These are phyloP conservation scores for Liriodendron chinense DNA, from an alignment of 164 flowering plant genomes.

Conservation along the genomic window DNA sequence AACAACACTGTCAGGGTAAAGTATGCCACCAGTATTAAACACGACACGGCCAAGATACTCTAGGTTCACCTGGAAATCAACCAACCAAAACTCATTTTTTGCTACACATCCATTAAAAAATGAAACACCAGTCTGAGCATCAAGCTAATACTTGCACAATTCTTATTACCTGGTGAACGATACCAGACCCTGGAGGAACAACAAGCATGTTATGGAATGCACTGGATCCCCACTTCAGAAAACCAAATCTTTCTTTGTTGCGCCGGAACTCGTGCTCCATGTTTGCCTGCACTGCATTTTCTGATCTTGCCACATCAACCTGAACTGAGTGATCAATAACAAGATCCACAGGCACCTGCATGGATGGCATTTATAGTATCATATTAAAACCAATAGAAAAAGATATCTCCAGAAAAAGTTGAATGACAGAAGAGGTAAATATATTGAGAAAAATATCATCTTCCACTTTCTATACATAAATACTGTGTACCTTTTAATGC, in stretches of 20 bases:
- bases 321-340: conserved; percentile 97
- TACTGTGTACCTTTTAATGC: not conserved
- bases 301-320: conserved; percentile 87
- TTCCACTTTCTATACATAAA: not conserved
- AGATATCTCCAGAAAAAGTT: not conserved
- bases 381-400: not conserved
- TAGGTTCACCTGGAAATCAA: conserved; percentile 64
- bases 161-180: conserved; percentile 75
- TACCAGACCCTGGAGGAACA: conserved; percentile 98
- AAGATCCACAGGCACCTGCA: conserved; percentile 96
- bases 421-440: too few relatives aligned
- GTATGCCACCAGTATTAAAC: conserved; percentile 69
- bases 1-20: conserved; percentile 95
- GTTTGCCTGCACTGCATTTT: conserved; percentile 86
- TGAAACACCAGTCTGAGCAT: not conserved
- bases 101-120: not conserved
- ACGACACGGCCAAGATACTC: conserved; percentile 96
- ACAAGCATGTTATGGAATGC: conserved; percentile 93
- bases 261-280: conserved; percentile 93
- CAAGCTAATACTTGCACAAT: not conserved
- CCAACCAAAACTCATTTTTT: not conserved
- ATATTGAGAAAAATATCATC: not conserved
- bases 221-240: conserved; percentile 89
- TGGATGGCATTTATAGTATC: not conserved
- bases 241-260: conserved; percentile 88